Base-by-base conservation (phyloP, 345 rosid species). In the Microthlaspi erraticum region DNA sequence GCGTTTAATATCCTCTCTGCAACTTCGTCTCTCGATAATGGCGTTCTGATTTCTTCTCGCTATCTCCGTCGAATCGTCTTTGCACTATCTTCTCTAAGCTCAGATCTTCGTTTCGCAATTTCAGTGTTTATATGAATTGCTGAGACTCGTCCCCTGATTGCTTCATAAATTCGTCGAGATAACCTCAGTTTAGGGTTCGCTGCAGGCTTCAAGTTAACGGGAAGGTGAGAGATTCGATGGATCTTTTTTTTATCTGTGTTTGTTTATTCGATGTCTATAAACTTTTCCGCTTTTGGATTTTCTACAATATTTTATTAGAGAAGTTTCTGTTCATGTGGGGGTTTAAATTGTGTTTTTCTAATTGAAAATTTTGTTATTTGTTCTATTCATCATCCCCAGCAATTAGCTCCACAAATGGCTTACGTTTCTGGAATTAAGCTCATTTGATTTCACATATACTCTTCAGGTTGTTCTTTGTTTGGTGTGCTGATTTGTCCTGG, bases 161-260 rank as follows among this genome's bases (percentile, higher is more conserved):
- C 4, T 71, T 33, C 33, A 7, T 17, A 38, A 75, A 75, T 75
- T 68, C 58, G 78, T 75, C 78, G 78, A 75, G 3, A 53, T 67
- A 36, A 60, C 78, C 68, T 71, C 42, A n/a, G 23, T 42, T 67
- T 67, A 52, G 63, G 77, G 64, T 43, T 72, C 33, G 17, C 50
- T 64, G 11, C 19, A 44, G 38, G n/a, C 57, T 65, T 66, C 44
- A 34, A 60, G 34, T 26, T 67, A 20, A 44, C 38, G 32, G 18
- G 63, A 61, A 68, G 74, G 78, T 75, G 70, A 75, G 70, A 75
- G 78, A 68, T 68, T 68, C 69, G 58, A 31, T 75, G 36, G 51
- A 48, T 45, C 18, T 5, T 42, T 74, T 32, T 7, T 5, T 38
- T 29, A 0, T 16, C 0, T 32, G 66, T 8, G 12, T 5, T 38